These are phyloP conservation scores for Microsporum canis DNA, from an alignment of 2,329 filamentous ascomycete species.

Conservation along the genomic window DNA sequence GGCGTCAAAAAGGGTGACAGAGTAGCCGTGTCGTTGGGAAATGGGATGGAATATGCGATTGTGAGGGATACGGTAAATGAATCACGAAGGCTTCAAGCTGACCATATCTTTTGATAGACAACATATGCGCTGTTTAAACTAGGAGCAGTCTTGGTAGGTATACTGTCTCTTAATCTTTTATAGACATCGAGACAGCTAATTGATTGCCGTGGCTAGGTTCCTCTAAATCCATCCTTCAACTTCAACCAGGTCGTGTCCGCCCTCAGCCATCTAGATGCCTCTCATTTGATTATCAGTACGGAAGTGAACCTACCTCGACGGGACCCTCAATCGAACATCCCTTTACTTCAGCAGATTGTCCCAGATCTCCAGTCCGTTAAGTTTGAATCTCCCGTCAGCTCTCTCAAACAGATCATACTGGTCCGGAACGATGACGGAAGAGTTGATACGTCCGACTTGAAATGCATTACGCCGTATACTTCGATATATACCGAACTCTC, in stretches of 20 bases:
- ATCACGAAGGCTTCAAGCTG: neutral
- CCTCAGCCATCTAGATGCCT: constrained; percentile 59
- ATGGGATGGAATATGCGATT: constrained; percentile 70
- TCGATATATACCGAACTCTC: constrained; percentile 36
- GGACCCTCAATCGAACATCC: constrained; percentile 47
- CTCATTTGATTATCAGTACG: constrained; percentile 69
- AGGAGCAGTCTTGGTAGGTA: constrained; percentile 65
- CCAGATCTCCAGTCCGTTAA: constrained; percentile 35
- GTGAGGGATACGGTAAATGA: constrained; percentile 33
- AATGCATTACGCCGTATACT: constrained; percentile 38
- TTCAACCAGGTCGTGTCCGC: constrained; percentile 65
- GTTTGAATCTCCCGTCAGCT: constrained; percentile 53
- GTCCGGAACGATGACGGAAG: constrained; percentile 62
- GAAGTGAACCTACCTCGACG: constrained; percentile 72
- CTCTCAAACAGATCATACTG: constrained; percentile 58
- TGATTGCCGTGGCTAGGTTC: constrained; percentile 43
- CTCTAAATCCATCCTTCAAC: constrained; percentile 84
- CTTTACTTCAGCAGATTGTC: constrained; percentile 45
- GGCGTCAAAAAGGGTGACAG: constrained; percentile 73
- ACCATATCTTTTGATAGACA: constrained; percentile 22
- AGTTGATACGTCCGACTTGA: constrained; percentile 36
- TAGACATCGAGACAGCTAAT: neutral
- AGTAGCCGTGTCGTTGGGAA: constrained; percentile 77
- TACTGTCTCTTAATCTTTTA: neutral
- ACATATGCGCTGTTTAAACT: constrained; percentile 90